A percentile compares a stretch with the other conserved stretches of the same genome.
These are phyloP conservation scores for Claviceps digitariae DNA, from an alignment of 2,329 filamentous ascomycete species.

Conservation along the genomic window DNA sequence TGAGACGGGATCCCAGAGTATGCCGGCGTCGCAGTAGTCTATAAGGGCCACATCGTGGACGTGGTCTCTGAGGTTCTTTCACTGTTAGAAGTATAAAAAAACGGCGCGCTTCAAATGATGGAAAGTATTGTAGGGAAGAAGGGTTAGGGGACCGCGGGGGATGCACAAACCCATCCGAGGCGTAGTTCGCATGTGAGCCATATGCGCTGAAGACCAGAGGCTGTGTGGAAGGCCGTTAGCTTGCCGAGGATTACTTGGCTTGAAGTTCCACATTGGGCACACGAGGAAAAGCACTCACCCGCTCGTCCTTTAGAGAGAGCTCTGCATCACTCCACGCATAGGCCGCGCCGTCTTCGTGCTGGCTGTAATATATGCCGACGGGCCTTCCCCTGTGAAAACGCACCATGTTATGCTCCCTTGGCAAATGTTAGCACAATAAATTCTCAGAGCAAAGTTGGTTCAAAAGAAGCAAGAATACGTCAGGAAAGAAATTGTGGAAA, in stretches of 20 bases:
- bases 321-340: constrained; percentile 13
- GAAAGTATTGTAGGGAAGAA: not conserved
- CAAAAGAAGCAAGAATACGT: not conserved
- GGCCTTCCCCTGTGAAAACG: constrained; percentile 15
- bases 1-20: constrained; percentile 16
- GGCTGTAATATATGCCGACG: constrained; percentile 16
- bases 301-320: constrained; percentile 6
- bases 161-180: constrained; percentile 12
- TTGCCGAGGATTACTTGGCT: not conserved
- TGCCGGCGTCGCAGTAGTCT: constrained; percentile 17
- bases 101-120: not conserved
- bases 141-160: not conserved
- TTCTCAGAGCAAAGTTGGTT: not conserved
- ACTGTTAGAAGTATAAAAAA: not conserved
- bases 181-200: constrained; percentile 19
- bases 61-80: constrained; percentile 11
- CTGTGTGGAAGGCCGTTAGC: constrained; percentile 6
- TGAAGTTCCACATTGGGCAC: not conserved
- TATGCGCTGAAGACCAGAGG: constrained; percentile 17
- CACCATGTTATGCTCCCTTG: constrained; percentile 21
- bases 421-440: not conserved
- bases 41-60: constrained; percentile 15
- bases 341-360: constrained; percentile 13
- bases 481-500: not conserved
- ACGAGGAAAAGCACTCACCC: not conserved